phyloP scores from a whole-genome alignment of 768 basidiomycete species.

The Lentinula lateritia region DNA sequence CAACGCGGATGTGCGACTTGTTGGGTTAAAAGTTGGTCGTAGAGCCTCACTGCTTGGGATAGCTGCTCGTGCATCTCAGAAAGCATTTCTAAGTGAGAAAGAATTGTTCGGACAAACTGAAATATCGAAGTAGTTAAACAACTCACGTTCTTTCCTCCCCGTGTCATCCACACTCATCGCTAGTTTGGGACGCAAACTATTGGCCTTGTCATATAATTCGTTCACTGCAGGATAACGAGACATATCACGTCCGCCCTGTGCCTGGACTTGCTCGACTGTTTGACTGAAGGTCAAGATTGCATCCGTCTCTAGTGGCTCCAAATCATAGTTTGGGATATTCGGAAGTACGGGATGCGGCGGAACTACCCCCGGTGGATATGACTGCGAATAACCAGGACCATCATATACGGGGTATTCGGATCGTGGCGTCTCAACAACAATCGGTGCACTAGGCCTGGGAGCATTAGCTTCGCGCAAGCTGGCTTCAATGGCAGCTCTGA shows the following conservation, averaged over 20 bases:
- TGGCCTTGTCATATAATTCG: slow-evolving; percentile 82
- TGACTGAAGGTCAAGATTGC: slow-evolving; percentile 88
- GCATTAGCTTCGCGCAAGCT: slow-evolving; percentile 82
- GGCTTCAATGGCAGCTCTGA: slow-evolving; percentile 92
- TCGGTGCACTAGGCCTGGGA: slow-evolving; percentile 74
- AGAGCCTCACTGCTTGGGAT: slow-evolving; percentile 86
- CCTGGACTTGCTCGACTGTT: slow-evolving; percentile 78
- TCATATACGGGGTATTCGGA: slow-evolving; percentile 34
- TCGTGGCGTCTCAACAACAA: slow-evolving; percentile 47
- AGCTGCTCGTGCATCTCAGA: slow-evolving; percentile 94
- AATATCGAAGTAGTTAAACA: not conserved
- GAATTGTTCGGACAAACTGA: not conserved
- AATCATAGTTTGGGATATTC: slow-evolving; percentile 70
- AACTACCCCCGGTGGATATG: slow-evolving; percentile 32
- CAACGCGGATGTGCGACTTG: slow-evolving; percentile 73
- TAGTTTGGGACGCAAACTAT: slow-evolving; percentile 71
- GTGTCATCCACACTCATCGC: slow-evolving; percentile 82
- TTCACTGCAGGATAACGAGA: slow-evolving; percentile 79
- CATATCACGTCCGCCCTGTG: slow-evolving; percentile 73
- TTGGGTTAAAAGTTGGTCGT: slow-evolving; percentile 82
- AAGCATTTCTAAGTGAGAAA: slow-evolving; percentile 57
- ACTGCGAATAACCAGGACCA: slow-evolving; percentile 37
- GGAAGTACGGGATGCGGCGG: slow-evolving; percentile 38
- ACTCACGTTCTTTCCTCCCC: slow-evolving; percentile 74
- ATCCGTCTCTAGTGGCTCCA: slow-evolving; percentile 77